These are phyloP conservation scores for Kandelia obovata DNA, from an alignment of 345 rosid genomes.

Conservation along the genomic window DNA sequence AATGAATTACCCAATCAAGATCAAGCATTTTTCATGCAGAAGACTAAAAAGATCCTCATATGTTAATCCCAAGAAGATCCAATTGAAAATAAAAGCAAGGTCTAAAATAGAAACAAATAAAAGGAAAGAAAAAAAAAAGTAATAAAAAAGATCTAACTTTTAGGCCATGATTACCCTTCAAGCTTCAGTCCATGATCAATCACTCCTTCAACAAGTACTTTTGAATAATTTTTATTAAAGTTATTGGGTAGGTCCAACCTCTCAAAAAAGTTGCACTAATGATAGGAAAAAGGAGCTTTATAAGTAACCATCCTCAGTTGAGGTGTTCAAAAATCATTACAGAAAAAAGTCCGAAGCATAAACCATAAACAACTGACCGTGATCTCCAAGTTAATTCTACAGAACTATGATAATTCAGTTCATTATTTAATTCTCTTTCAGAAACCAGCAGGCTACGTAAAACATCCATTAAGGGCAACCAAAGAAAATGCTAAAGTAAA, in stretches of 20 bases:
- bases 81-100: not conserved
- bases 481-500: not conserved
- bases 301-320: slow-evolving; percentile 10
- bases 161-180: slow-evolving; percentile 9
- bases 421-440: not conserved
- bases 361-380: slow-evolving; percentile 6
- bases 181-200: slow-evolving; percentile 8
- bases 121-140: not conserved
- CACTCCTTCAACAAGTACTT: not conserved
- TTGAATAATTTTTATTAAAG: too few relatives aligned
- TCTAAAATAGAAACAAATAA: not conserved
- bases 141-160: slow-evolving; percentile 5
- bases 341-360: slow-evolving; percentile 20
- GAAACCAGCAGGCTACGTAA: not conserved
- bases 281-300: slow-evolving; percentile 22
- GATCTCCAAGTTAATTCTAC: slow-evolving; percentile 13
- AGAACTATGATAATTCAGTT: not conserved
- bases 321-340: not conserved
- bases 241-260: not conserved
- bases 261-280: slow-evolving; percentile 9
- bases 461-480: not conserved
- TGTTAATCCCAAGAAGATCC: not conserved
- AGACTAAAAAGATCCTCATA: not conserved
- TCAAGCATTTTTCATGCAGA: not conserved
- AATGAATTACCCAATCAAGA: slow-evolving; percentile 14